Percentiles rank a stretch among this genome's conserved stretches.
phyloP scores from a whole-genome alignment of 257 asterid genomes.

The Solanum paucissectum region DNA sequence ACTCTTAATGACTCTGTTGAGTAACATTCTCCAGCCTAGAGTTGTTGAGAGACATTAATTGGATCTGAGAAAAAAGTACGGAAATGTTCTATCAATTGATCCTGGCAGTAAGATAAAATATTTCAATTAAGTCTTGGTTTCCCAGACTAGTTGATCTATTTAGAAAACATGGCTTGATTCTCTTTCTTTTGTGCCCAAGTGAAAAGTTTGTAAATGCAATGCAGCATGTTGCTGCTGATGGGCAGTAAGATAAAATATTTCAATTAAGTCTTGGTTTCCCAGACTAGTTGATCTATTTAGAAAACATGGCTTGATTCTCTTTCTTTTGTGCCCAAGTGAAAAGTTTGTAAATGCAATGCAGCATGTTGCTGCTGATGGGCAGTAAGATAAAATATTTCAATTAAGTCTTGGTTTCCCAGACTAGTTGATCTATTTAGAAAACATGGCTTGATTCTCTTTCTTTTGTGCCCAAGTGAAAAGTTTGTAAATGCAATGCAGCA shows the following conservation, averaged over 20 bases:
- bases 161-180: not conserved
- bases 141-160: not conserved
- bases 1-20: constrained; percentile 5
- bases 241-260: constrained; percentile 51
- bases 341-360: constrained; percentile 56
- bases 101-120: constrained; percentile 62
- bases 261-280: not conserved
- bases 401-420: not conserved
- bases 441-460: not conserved
- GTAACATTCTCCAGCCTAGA: constrained; percentile 42
- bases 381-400: constrained; percentile 41
- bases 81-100: constrained; percentile 74
- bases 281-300: not conserved
- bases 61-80: constrained; percentile 71
- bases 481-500: constrained; percentile 55
- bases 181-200: constrained; percentile 8
- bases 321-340: constrained; percentile 22
- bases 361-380: constrained; percentile 52
- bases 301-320: not conserved
- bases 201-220: constrained; percentile 54
- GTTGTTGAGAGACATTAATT: constrained; percentile 66
- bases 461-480: constrained; percentile 29
- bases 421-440: not conserved
- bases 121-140: not conserved
- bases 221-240: constrained; percentile 57